Base-by-base conservation (phyloP, 169 alveolate species). In the Eimeria sp. region DNA sequence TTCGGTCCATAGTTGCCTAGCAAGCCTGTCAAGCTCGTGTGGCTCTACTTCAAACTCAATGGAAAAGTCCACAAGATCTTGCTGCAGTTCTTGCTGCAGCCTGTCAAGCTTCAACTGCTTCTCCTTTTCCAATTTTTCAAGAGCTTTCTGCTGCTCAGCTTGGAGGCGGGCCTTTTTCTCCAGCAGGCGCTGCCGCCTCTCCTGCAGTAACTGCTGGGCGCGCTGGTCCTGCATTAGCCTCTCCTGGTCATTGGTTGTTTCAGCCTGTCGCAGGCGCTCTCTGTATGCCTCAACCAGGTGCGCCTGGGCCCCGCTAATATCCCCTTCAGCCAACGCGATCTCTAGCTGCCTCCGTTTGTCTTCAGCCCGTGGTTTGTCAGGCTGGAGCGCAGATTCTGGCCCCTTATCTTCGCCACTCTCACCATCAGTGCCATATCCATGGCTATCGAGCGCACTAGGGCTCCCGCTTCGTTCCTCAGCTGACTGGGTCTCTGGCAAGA, bases 11-110 rank as follows among this genome's bases (percentile, higher is more conserved):
- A 87, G 58, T 34, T 87, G 94, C 65, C 94, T 20, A 10, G 94
- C 83, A 75, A 87, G 94, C 82, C 65, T 87, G 83, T 87, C 94
- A 43, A 87, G 82, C 63, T 58, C 94, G 67, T 87, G 94, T n/a
- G 94, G 94, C 49, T 87, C 94, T 6, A 87, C 94, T 45, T 87
- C 94, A 54, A 87, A 87, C 34, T 87, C 94, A 16, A 87, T 87
- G 65, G 94, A 87, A 87, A 87, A 87, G 65, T 87, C 94, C 14
- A 87, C 94, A 9, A 87, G 94, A 45, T 87, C 83, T 63, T 87
- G 94, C 22, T 65, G 84, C 72, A 87, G 83, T 75, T 87, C 83
- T 4, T 65, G 94, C 82, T 87, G 78, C 20, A 87, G 78, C 54
- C 34, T 65, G 3, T 87, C 94, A 25, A 87, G 82, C 67, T 87